Conservation (phyloP, 345 rosid species). For the Aurinia saxatilis region DNA sequence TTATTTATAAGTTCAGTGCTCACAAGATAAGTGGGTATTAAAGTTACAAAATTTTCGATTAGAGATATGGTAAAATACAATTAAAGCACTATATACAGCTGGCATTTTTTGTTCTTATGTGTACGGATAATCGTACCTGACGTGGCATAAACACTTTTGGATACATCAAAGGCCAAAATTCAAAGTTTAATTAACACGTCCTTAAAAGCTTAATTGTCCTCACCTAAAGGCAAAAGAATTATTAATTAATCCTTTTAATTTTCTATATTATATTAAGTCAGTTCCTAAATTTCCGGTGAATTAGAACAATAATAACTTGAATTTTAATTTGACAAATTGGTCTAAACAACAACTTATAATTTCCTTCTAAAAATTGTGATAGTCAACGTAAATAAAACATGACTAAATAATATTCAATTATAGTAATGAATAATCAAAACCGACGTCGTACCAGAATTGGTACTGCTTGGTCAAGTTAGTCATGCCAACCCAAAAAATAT, state of each 20-base stretch:
- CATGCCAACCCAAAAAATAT: slow-evolving; percentile 5
- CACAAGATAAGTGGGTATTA: too few relatives aligned
- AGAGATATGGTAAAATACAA: too few relatives aligned
- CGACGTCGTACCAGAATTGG: slow-evolving; percentile 21
- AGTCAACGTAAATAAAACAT: slow-evolving; percentile 2
- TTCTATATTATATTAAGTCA: neutral
- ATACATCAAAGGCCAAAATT: slow-evolving; percentile 9
- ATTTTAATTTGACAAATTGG: neutral
- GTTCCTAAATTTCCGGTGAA: slow-evolving; percentile 16
- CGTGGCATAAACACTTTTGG: slow-evolving; percentile 19
- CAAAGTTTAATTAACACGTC: neutral
- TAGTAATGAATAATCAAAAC: neutral
- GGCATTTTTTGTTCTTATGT: slow-evolving; percentile 11
- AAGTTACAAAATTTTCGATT: too few relatives aligned
- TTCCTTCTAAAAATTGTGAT: neutral
- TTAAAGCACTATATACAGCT: slow-evolving; percentile 3
- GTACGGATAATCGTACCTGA: slow-evolving; percentile 33
- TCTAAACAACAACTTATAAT: neutral
- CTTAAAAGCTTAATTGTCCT: slow-evolving; percentile 6
- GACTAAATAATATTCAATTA: neutral
- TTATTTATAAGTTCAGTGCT: too few relatives aligned
- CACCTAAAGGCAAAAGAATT: neutral
- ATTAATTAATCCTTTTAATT: too few relatives aligned
- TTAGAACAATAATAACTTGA: neutral
- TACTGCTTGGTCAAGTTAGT: slow-evolving; percentile 17